Evolutionary conservation across 768 basidiomycete species (phyloP), one percentile per base, ranked within the genome.

Genomic region (Mycena chlorophos): DNA sequence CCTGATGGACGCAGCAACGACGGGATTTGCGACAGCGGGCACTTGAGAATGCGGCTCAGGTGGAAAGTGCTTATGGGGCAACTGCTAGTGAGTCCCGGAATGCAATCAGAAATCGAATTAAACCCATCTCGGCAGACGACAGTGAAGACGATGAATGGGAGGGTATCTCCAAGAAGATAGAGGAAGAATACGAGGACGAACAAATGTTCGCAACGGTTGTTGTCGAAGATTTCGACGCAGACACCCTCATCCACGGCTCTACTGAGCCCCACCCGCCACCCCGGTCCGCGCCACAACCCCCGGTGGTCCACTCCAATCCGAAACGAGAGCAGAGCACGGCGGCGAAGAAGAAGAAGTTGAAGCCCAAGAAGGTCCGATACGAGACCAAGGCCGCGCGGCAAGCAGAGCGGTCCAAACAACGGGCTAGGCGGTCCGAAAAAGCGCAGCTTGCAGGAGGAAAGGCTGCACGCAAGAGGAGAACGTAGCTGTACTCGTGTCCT

Each of bases 191-290:
- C 61, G 87, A 90, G 63, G 87, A 88, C 61, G 91, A 93, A 64
- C 87, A 94, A 65, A 81, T 87, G 57, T 78, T 91, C 28, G 91
- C 94, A 42, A 92, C 89, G 17, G 94, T 97, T 16, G 86, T 97
- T 48, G 86, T 91, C 14, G 91, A 97, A 67, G 92, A 97, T 68
- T 91, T 96, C 68, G 91, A 95, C 68, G 84, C 89, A 20, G 79
- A 82, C 63, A 70, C 76, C 40, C 70, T 86, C 66, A 75, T 82
- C 28, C 79, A 84, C 59, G 84, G 77, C 5, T 71, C 75, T 34
- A 60, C 69, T n/a, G 39, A 43, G 53, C 14, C 22, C 37, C 29
- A 52, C 51, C 17, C 60, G 8, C 20, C 8, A 14, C 20, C 40
- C 22, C 31, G 8, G 51, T 13, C 58, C 53, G 14, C 54, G 51